A percentile compares a stretch with the other conserved stretches of the same genome.
phyloP scores from a whole-genome alignment of 2,329 filamentous ascomycete species.

The Emmonsia crescens region DNA sequence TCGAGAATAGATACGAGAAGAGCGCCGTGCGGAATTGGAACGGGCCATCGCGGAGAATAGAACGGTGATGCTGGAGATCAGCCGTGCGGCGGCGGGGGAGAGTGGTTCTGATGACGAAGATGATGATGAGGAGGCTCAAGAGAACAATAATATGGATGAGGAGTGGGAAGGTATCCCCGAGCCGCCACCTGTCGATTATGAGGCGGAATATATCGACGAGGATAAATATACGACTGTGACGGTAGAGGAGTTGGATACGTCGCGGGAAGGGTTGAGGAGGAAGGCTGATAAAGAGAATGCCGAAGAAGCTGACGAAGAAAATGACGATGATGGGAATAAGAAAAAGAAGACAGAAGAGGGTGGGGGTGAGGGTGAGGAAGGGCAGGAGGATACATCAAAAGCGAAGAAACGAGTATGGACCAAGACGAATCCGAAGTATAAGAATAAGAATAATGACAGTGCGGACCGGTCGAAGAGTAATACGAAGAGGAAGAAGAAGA shows the following conservation, averaged over 20 bases:
- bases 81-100: constrained; percentile 23
- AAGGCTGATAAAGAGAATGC: constrained; percentile 27
- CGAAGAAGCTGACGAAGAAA: constrained; percentile 7
- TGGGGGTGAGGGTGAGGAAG: constrained; percentile 23
- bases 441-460: background rate
- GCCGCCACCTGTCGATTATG: constrained; percentile 55
- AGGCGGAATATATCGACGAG: constrained; percentile 93
- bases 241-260: constrained; percentile 75
- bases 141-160: constrained; percentile 35
- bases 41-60: constrained; percentile 71
- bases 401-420: constrained; percentile 37
- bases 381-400: constrained; percentile 17
- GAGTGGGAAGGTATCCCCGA: constrained; percentile 56
- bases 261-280: constrained; percentile 59
- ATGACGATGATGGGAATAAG: constrained; percentile 17
- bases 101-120: constrained; percentile 23
- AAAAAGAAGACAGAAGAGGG: constrained; percentile 16
- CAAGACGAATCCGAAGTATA: constrained; percentile 37
- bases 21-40: constrained; percentile 70
- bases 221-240: constrained; percentile 93
- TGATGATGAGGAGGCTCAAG: constrained; percentile 26
- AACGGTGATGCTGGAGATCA: constrained; percentile 52
- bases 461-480: constrained; percentile 37
- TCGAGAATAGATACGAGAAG: constrained; percentile 59
- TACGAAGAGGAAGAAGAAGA: constrained; percentile 70